Evolutionary conservation across 768 basidiomycete genomes (phyloP).

Genomic region (Kockovaella imperatae): DNA sequence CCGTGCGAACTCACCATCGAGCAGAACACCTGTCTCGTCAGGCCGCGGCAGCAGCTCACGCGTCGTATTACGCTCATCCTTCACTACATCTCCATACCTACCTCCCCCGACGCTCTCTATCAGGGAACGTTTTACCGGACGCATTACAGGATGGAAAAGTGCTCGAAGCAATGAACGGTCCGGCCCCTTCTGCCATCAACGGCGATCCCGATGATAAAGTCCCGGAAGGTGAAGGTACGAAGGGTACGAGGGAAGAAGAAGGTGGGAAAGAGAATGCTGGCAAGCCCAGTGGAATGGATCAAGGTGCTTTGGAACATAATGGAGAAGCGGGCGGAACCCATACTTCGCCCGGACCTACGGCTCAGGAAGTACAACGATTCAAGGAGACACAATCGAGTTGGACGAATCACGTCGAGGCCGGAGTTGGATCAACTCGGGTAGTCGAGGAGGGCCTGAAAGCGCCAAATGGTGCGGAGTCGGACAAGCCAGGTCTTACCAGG

Average conservation of each 20-base stretch:
- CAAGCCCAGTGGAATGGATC: conserved; percentile 25
- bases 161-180: conserved; percentile 14
- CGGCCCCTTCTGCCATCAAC: conserved; percentile 1
- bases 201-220: conserved; percentile 5
- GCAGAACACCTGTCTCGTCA: conserved; percentile 31
- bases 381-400: conserved; percentile 5
- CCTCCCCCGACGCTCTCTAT: not conserved
- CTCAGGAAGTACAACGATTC: conserved; percentile 19
- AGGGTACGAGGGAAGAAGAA: conserved; percentile 30
- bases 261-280: conserved; percentile 35
- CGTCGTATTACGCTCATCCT: conserved; percentile 38
- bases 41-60: conserved; percentile 35
- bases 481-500: conserved; percentile 7
- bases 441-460: conserved; percentile 4
- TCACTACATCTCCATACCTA: conserved; percentile 31
- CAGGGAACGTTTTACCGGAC: not conserved
- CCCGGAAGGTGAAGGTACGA: too few relatives aligned
- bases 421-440: not conserved
- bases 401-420: conserved; percentile 6
- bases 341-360: conserved; percentile 28
- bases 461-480: conserved; percentile 3
- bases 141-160: conserved; percentile 1
- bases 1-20: conserved; percentile 10
- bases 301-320: conserved; percentile 26
- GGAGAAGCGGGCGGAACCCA: conserved; percentile 33